Base-by-base conservation (phyloP, 805 yeast genomes). In the Kuraishia molischiana region DNA sequence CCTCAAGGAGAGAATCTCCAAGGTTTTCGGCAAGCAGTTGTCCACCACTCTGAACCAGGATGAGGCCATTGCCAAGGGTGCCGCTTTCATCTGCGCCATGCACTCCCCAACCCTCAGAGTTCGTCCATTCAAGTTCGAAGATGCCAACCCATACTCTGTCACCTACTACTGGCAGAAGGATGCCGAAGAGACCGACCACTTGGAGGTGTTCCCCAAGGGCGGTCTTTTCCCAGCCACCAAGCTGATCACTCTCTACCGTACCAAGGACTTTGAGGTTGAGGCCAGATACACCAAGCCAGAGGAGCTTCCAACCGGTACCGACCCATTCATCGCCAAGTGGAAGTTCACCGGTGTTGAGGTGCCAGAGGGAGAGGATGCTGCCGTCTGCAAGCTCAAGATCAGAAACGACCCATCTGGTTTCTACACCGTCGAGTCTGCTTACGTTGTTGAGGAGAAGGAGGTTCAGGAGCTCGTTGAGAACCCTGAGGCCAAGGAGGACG, bases 91-190 rank as follows among this genome's bases (percentile, higher is more conserved):
- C 56, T 92, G 98, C 66, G 99, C 98, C 50, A 85, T 87, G 69
- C 97, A 89, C 74, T 90, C 97, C 26, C 98, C 98, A 66, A 89
- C 97, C 48, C 78, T 92, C 54, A 85, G 98, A 70, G 98, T 92
- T 38, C 84, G 97, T 68, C 96, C 96, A 50, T 92, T 92, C 82
- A 90, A 90, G 69, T 92, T 89, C 60, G 96, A 90, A 70, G 99
- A 92, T 63, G 67, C 79, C 61, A 90, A 89, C 77, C 82, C 79
- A 56, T 76, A 76, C 77, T 79, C 96, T 21, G 96, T 92, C 48
- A 82, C 97, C 30, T 92, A 86, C 78, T 75, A 66, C 65, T 94
- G 98, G 97, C 95, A 81, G 59, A 76, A 89, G 59, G 85, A 85
- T 62, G 89, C 76, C 41, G 97, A 85, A 63, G 97, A 87, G 56